Percentiles rank a stretch among this genome's conserved stretches.
Conservation (phyloP, 1,139 yeast species). For the Hansenula sp. region DNA sequence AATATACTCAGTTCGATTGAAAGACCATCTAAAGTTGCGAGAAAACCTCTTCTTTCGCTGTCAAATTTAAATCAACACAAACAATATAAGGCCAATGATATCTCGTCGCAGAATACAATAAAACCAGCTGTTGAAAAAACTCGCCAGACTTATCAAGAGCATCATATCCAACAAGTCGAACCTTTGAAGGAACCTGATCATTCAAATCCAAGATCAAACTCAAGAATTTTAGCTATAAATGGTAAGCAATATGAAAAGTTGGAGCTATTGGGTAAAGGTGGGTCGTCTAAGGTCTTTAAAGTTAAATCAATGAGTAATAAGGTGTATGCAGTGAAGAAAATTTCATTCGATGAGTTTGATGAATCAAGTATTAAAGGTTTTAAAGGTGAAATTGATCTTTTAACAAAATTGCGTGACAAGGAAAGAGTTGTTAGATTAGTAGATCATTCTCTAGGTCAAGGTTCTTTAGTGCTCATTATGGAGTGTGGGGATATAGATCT, state of each 20-base stretch:
- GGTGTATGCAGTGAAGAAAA: conserved; percentile 79
- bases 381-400: conserved; percentile 83
- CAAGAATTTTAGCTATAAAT: conserved; percentile 40
- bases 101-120: conserved; percentile 2
- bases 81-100: conserved; percentile 2
- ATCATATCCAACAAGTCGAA: conserved; percentile 14
- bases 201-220: conserved; percentile 7
- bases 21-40: neutral
- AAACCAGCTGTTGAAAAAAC: conserved; percentile 8
- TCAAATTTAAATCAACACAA: conserved; percentile 3
- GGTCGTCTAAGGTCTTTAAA: conserved; percentile 88
- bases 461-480: conserved; percentile 74
- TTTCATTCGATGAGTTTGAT: conserved; percentile 77
- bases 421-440: conserved; percentile 75
- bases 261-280: conserved; percentile 87
- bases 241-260: conserved; percentile 66
- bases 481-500: conserved; percentile 94
- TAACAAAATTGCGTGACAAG: conserved; percentile 55
- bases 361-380: conserved; percentile 70
- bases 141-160: conserved; percentile 11
- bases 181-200: conserved; percentile 20
- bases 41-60: neutral
- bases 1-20: neutral
- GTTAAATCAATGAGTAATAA: conserved; percentile 58
- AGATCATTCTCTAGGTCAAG: conserved; percentile 67